phyloP scores from a whole-genome alignment of 2,329 filamentous ascomycete species.

The Neonectria ditissima region DNA sequence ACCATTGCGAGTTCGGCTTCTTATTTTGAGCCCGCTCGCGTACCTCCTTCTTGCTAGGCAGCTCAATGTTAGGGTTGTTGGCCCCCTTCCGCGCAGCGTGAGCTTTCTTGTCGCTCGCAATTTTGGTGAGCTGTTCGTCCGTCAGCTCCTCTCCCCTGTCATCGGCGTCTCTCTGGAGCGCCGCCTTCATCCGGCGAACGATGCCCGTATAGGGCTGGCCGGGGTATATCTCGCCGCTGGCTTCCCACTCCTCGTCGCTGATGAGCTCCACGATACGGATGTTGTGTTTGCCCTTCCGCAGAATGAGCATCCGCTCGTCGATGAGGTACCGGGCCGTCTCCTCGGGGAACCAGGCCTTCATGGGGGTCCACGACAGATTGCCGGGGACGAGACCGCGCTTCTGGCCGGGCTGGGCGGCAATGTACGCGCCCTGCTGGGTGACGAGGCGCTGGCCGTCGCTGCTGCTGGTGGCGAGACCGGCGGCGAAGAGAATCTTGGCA shows the following conservation, averaged over 20 bases:
- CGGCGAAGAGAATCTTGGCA: constrained; percentile 68
- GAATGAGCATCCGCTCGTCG: constrained; percentile 67
- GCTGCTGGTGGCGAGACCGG: constrained; percentile 67
- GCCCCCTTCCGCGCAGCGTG: constrained; percentile 46
- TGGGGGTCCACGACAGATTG: constrained; percentile 70
- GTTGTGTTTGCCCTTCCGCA: constrained; percentile 74
- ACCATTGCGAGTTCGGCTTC: constrained; percentile 25
- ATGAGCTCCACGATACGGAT: constrained; percentile 71
- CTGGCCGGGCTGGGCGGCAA: constrained; percentile 64
- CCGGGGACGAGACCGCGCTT: constrained; percentile 58
- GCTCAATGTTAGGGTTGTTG: constrained; percentile 57
- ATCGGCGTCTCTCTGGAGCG: constrained; percentile 52
- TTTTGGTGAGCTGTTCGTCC: constrained; percentile 44
- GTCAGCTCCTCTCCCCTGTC: constrained; percentile 45
- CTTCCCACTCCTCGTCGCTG: constrained; percentile 64
- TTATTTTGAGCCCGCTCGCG: constrained; percentile 41
- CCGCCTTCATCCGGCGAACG: constrained; percentile 57
- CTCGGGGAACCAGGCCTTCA: constrained; percentile 68
- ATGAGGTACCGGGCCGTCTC: constrained; percentile 72
- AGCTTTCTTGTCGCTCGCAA: constrained; percentile 36
- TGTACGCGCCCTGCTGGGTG: constrained; percentile 67
- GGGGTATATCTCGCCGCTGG: constrained; percentile 62
- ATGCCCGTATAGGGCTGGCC: constrained; percentile 64
- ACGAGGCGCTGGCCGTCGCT: constrained; percentile 71
- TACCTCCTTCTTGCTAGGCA: constrained; percentile 52